These are phyloP conservation scores for Whalleya microplaca DNA, from an alignment of 2,329 filamentous ascomycete genomes.

Conservation along the genomic window DNA sequence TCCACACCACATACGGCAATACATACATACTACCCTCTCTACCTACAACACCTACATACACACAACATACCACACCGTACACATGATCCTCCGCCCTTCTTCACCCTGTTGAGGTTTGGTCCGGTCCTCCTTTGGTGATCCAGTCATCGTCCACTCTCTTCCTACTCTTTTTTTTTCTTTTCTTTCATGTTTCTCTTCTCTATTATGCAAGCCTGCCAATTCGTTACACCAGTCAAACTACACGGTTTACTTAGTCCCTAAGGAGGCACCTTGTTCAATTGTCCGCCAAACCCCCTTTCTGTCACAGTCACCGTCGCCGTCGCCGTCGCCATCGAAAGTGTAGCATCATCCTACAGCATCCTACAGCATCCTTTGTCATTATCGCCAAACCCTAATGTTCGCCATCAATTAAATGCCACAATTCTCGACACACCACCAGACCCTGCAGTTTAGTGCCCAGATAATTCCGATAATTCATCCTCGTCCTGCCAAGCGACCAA, in stretches of 20 bases:
- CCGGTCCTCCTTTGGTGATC: constrained; percentile 17
- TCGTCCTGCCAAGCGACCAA: neutral
- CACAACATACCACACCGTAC: constrained; percentile 6
- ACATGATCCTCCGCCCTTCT: constrained; percentile 7
- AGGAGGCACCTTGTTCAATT: neutral
- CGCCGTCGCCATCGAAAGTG: too few relatives aligned
- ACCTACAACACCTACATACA: constrained; percentile 1
- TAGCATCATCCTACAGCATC: constrained; percentile 3
- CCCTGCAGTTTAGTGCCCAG: constrained; percentile 2
- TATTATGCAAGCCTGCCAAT: constrained; percentile 4
- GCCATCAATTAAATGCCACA: constrained; percentile 6
- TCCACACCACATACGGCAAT: neutral
- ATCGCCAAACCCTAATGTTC: constrained; percentile 1
- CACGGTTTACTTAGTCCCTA: neutral
- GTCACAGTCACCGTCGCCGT: too few relatives aligned
- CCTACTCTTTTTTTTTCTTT: neutral
- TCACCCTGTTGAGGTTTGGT: constrained; percentile 4
- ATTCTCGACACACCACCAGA: constrained; percentile 2
- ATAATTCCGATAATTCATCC: constrained; percentile 2
- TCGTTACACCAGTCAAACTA: constrained; percentile 7
- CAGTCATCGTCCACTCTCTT: constrained; percentile 13
- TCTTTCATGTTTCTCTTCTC: too few relatives aligned
- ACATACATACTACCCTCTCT: too few relatives aligned
- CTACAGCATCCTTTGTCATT: constrained; percentile 4
- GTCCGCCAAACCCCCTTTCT: constrained; percentile 2